These are phyloP conservation scores for Xylaria bambusicola DNA, from an alignment of 495 filamentous ascomycete species.

Conservation along the genomic window DNA sequence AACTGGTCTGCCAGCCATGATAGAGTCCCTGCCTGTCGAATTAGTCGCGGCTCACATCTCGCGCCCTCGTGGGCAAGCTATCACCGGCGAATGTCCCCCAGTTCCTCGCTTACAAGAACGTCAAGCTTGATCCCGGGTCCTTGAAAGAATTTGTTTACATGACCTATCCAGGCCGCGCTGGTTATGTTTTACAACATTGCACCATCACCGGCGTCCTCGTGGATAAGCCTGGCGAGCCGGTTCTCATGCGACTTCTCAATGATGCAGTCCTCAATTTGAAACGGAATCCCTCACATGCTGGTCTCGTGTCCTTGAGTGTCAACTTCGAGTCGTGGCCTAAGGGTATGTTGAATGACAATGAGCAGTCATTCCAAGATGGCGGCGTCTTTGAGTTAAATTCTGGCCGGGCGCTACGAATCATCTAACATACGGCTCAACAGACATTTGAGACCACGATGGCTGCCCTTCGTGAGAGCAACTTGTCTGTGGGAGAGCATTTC, in stretches of 20 bases:
- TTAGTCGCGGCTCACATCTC: not conserved
- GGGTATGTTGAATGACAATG: no score
- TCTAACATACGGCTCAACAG: constrained; percentile 6
- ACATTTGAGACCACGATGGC: constrained; percentile 11
- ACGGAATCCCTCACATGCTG: constrained; percentile 9
- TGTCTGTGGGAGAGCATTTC: constrained; percentile 9
- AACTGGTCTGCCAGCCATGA: constrained; percentile 2
- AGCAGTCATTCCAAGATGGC: no score
- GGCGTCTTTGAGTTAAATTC: no score
- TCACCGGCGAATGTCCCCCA: not conserved
- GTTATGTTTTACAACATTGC: not conserved
- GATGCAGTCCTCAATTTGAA: constrained; percentile 21
- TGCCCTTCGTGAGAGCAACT: constrained; percentile 8
- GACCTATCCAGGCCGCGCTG: not conserved
- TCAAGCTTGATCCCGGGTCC: not conserved
- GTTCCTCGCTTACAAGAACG: not conserved
- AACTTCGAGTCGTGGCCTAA: not conserved
- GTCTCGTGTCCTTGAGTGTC: constrained; percentile 18
- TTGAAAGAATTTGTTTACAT: not conserved
- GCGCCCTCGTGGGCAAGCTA: not conserved
- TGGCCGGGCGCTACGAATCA: no score
- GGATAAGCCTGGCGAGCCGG: no score
- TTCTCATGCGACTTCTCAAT: constrained; percentile 3
- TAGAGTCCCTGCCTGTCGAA: not conserved
- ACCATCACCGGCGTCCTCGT: no score